These are phyloP conservation scores for Ceratocystis destructans DNA, from an alignment of 2,329 filamentous ascomycete genomes.

Conservation along the genomic window DNA sequence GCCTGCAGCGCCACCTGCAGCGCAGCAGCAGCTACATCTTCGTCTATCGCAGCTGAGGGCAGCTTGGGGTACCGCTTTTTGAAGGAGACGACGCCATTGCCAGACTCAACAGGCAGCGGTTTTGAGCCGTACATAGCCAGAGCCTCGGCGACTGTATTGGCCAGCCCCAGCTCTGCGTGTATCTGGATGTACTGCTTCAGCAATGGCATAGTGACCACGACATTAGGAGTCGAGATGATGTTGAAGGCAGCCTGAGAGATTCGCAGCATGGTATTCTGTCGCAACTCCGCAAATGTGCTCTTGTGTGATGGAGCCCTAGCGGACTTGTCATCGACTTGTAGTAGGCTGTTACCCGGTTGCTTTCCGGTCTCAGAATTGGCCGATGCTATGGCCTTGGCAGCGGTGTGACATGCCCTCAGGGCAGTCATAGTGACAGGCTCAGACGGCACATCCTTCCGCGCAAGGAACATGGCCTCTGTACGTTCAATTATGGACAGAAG, in stretches of 20 bases:
- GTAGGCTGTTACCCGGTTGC: constrained; percentile 21
- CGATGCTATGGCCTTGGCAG: constrained; percentile 33
- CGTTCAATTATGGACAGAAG: constrained; percentile 32
- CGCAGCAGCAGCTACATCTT: constrained; percentile 56
- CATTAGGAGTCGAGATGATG: constrained; percentile 57
- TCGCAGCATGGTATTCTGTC: constrained; percentile 35
- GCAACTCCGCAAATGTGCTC: constrained; percentile 21
- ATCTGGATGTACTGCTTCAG: constrained; percentile 63
- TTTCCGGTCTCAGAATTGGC: constrained; percentile 9
- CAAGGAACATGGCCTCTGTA: constrained; percentile 32
- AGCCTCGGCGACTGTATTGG: constrained; percentile 64
- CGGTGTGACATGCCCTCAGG: constrained; percentile 33
- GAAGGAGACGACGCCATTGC: constrained; percentile 7
- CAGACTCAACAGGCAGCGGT: constrained; percentile 43
- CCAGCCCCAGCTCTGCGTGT: constrained; percentile 57
- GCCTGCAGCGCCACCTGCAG: constrained; percentile 66
- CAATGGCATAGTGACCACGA: constrained; percentile 64
- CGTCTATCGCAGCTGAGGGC: constrained; percentile 56
- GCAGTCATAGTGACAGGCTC: constrained; percentile 32
- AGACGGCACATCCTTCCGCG: constrained; percentile 33
- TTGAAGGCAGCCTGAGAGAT: constrained; percentile 51
- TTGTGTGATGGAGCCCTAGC: background rate
- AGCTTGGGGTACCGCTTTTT: constrained; percentile 48
- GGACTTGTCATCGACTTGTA: constrained; percentile 25
- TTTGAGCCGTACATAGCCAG: constrained; percentile 77